phyloP scores from a whole-genome alignment of 106 monocot genomes.

The Acorus gramineus region DNA sequence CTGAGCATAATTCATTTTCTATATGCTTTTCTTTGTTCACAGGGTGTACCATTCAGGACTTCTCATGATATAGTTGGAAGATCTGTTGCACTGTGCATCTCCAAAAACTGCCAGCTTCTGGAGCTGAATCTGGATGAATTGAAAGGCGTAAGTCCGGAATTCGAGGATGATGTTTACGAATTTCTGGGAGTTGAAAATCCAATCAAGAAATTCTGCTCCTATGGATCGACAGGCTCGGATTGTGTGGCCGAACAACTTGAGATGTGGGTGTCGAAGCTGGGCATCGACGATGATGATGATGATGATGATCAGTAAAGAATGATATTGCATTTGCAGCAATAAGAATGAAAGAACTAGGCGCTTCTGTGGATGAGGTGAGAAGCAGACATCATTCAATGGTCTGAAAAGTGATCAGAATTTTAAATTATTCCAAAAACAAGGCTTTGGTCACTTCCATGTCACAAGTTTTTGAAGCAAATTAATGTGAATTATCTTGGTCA shows the following conservation, averaged over 20 bases:
- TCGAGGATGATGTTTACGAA: slow-evolving; percentile 82
- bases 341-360: no score
- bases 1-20: neutral
- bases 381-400: no score
- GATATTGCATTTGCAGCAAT: no score
- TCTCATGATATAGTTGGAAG: slow-evolving; percentile 95
- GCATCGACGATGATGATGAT: slow-evolving; percentile 8
- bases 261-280: slow-evolving; percentile 60
- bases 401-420: no score
- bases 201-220: slow-evolving; percentile 73
- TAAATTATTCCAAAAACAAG: no score
- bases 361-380: no score
- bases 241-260: slow-evolving; percentile 67
- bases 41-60: slow-evolving; percentile 90
- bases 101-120: slow-evolving; percentile 63
- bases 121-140: slow-evolving; percentile 64
- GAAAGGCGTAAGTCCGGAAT: slow-evolving; percentile 31
- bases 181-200: slow-evolving; percentile 77
- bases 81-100: slow-evolving; percentile 70
- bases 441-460: no score
- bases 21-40: slow-evolving; percentile 3
- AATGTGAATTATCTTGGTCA: no score
- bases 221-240: slow-evolving; percentile 81
- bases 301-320: no score
- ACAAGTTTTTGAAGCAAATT: no score